phyloP scores from a whole-genome alignment of 2,329 filamentous ascomycete genomes.

The Penicillium concentricum region DNA sequence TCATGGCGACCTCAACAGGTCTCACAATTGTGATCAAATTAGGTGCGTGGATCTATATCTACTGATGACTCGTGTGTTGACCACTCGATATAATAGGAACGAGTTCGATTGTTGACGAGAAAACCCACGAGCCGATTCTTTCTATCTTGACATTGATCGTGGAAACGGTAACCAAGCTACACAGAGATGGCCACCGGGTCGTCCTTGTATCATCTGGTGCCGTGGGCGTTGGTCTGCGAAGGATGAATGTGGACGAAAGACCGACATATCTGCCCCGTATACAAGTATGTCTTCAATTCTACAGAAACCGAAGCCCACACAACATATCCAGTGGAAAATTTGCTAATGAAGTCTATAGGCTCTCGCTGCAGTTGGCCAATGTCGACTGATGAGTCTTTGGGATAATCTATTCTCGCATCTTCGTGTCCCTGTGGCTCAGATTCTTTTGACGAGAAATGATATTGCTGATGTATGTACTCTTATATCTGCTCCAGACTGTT shows the following conservation, averaged over 20 bases:
- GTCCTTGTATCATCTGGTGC: conserved; percentile 96
- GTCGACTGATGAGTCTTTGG: conserved; percentile 91
- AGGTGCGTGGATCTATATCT: conserved; percentile 33
- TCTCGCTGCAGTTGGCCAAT: conserved; percentile 93
- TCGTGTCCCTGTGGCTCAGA: conserved; percentile 87
- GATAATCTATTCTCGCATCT: conserved; percentile 87
- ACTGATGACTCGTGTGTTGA: conserved; percentile 15
- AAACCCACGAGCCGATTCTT: conserved; percentile 87
- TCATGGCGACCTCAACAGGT: conserved; percentile 25
- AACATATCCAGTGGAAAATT: not conserved
- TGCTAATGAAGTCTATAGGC: conserved; percentile 52
- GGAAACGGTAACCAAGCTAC: conserved; percentile 83
- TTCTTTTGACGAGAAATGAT: conserved; percentile 89
- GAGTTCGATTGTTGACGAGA: conserved; percentile 97
- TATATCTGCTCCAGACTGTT: not conserved
- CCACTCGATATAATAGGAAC: conserved; percentile 64
- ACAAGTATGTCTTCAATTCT: conserved; percentile 55
- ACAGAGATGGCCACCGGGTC: conserved; percentile 88
- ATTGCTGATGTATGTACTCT: conserved; percentile 74
- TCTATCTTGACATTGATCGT: conserved; percentile 90
- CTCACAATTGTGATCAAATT: conserved; percentile 43
- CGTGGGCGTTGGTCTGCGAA: conserved; percentile 86
- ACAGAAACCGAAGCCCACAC: not conserved
- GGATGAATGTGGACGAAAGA: conserved; percentile 83
- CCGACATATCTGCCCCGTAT: conserved; percentile 88